A percentile compares a stretch with the other conserved stretches of the same genome.
phyloP scores from a whole-genome alignment of 805 yeast genomes.

The Cyberlindnera nakhonratchasimensis region DNA sequence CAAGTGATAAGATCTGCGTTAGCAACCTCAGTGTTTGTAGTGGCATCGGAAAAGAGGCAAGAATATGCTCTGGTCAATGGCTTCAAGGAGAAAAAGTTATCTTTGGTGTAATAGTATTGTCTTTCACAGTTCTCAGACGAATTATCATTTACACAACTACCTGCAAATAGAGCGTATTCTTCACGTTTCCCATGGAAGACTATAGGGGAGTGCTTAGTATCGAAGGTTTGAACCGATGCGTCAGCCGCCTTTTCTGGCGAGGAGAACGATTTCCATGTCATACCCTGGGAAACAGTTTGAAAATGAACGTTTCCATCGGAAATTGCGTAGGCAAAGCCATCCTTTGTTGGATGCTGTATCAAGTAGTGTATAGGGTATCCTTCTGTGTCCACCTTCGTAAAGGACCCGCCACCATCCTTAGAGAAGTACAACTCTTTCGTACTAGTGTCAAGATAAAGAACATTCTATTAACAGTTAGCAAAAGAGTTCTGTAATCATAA shows the following conservation, averaged over 20 bases:
- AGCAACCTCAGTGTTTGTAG: constrained; percentile 23
- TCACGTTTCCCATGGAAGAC: constrained; percentile 38
- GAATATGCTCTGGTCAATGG: constrained; percentile 31
- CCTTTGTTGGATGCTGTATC: constrained; percentile 37
- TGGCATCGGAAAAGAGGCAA: constrained; percentile 31
- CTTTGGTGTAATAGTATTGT: constrained; percentile 40
- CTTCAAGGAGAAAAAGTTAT: constrained; percentile 39
- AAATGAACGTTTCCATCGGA: constrained; percentile 34
- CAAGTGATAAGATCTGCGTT: constrained; percentile 40
- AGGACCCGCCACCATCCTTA: constrained; percentile 43
- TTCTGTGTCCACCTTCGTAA: constrained; percentile 38
- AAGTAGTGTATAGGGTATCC: constrained; percentile 32
- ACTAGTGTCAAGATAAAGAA: constrained; percentile 21
- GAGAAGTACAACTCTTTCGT: constrained; percentile 40
- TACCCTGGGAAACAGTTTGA: constrained; percentile 40
- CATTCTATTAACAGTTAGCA: constrained; percentile 4
- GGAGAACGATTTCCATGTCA: constrained; percentile 37
- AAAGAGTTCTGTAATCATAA: not conserved
- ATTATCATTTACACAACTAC: constrained; percentile 32
- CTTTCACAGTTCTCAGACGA: constrained; percentile 33
- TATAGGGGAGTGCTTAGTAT: constrained; percentile 25
- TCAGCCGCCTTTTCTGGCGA: constrained; percentile 29
- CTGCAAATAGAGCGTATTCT: constrained; percentile 37
- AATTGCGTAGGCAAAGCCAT: constrained; percentile 37
- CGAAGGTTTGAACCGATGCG: constrained; percentile 24